Base-by-base conservation (phyloP, 768 basidiomycete species). In the Tulasnella sp. region DNA sequence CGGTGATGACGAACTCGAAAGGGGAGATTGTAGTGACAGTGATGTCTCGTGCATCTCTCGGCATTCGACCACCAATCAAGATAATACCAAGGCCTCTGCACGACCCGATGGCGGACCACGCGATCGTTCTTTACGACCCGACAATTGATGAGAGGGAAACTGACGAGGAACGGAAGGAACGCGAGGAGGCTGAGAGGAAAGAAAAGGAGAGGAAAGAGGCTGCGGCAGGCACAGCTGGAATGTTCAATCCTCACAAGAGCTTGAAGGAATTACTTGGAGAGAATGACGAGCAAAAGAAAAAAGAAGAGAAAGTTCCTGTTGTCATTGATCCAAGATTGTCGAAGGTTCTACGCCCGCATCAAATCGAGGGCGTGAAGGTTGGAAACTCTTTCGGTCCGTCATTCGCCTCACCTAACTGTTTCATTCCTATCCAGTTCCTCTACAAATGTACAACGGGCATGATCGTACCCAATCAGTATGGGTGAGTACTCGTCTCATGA, bases 281-380 rank as follows among this genome's bases (percentile, higher is more conserved):
- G 82, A 88, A 88, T 29, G 88, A 87, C 80, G 82, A n/a, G 80
- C 89, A 88, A 81, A 90, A 90, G 86, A 92, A 91, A 82, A 86
- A 88, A 75, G 84, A 85, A 26, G 86, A 88, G 18, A 99, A 98
- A 84, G 95, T 99, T 3, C 93, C 97, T 3, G 97, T 99, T 15
- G 98, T 99, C 51, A 98, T 99, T 61, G 97, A 98, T 83, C 97
- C 97, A 5, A 87, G 89, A 51, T 85, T 99, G 46, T 85, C 88
- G 44, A 97, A 94, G 83, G 93, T 97, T 23, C 88, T 99, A 37
- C 89, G 97, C 69, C 97, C 97, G 26, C 97, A 99, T 91, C 97
- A 99, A 84, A 90, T 99, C 35, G 98, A 99, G 84, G 97, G 97
- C 79, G 96, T 99, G 78, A 97, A 97, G 88, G 96, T 95, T 80